Base-by-base conservation (phyloP, 2,329 filamentous ascomycete genomes). In the Paraphoma chrysanthemicola region DNA sequence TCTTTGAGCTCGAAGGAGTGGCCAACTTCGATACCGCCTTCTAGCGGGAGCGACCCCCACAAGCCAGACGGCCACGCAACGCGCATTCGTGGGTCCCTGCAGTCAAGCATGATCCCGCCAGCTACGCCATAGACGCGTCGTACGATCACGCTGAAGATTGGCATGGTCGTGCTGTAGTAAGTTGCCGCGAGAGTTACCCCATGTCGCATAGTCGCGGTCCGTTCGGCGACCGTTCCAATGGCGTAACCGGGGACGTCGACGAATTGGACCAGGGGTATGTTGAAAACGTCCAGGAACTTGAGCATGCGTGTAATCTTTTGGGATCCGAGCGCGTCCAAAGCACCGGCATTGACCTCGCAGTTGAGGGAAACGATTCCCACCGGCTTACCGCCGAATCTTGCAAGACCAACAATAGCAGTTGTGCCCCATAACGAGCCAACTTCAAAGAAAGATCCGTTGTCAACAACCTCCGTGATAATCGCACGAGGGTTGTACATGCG, bases 231-330 rank as follows among this genome's bases (percentile, higher is more conserved):
- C 0, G 86, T 88, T 0, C 87, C 87, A 43, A 89, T 86, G 0
- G 86, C 86, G 60, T 88, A 89, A 1, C 87, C 76, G 1, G 76
- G 86, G 2, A 87, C 78, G 67, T 89, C 86, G 5, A 89, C 79
- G 60, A 89, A 88, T 66, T 89, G 87, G 7, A 89, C 55, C 4
- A 88, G 77, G 0, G 87, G 87, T 2, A 89, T 75, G 58, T 89
- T 89, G 78, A 89, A 88, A 43, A 88, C 80, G 64, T 89, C 87
- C 59, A 85, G 85, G 64, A 89, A 81, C 64, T 88, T 88, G 36
- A 89, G 73, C 70, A 88, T 81, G 2, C 84, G 78, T 0, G 82
- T 83, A 17, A 88, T 78, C 64, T 89, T 89, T 60, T 88, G 86
- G 9, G 82, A 84, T 5, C 86, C 86, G 0, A 80, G 77, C 0